phyloP scores from a whole-genome alignment of 1,284 basidiomycete genomes.

The Trichosporon sp. region DNA sequence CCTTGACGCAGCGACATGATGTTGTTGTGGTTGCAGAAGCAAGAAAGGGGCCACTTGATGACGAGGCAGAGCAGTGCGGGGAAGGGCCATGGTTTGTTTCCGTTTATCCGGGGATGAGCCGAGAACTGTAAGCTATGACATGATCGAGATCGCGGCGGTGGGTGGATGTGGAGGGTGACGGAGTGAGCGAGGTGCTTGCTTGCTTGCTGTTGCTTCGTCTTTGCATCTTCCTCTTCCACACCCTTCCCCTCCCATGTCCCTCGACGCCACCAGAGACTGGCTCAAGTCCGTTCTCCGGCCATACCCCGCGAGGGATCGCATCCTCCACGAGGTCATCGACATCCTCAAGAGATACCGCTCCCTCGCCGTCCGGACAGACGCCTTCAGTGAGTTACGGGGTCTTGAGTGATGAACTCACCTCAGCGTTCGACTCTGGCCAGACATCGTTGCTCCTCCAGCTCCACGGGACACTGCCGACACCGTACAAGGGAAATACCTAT shows the following conservation, averaged over 20 bases:
- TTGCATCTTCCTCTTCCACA: background rate
- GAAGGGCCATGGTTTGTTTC: background rate
- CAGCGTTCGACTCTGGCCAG: conserved; percentile 90
- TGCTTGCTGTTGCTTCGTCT: background rate
- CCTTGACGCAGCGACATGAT: background rate
- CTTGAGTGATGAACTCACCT: conserved; percentile 3
- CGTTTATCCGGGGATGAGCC: conserved; percentile 1
- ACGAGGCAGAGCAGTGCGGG: background rate
- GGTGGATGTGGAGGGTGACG: background rate
- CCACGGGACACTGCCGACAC: conserved; percentile 85
- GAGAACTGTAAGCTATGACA: background rate
- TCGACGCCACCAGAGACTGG: conserved; percentile 58
- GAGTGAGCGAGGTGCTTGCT: background rate
- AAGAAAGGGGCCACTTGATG: background rate
- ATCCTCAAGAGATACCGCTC: conserved; percentile 59
- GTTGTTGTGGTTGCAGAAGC: background rate
- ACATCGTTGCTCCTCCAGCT: conserved; percentile 83
- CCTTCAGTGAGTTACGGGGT: conserved; percentile 64
- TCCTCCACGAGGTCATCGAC: conserved; percentile 62
- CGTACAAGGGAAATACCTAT: conserved; percentile 70
- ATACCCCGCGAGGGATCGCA: conserved; percentile 59
- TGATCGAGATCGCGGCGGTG: background rate
- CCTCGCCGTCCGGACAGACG: conserved; percentile 80
- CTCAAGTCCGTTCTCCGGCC: conserved; percentile 62
- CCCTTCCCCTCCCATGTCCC: conserved; percentile 12